Evolutionary conservation across 495 filamentous ascomycete genomes (phyloP).

Genomic region (Penicillium malachiteum): DNA sequence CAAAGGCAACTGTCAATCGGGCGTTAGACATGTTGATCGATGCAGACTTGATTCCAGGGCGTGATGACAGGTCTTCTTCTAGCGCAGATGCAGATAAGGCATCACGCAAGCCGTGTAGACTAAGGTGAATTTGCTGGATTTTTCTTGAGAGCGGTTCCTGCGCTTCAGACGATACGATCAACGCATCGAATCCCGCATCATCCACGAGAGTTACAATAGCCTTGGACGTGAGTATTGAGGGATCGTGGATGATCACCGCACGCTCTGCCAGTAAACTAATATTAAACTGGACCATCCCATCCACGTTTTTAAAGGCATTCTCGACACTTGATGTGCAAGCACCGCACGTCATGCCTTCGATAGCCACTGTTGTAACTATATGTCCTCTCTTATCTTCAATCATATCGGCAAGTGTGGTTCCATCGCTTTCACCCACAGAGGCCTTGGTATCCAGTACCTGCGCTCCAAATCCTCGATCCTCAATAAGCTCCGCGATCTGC

Average conservation of each 20-base stretch:
- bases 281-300: constrained; percentile 82
- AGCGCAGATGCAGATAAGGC: constrained; percentile 66
- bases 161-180: constrained; percentile 56
- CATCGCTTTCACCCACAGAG: constrained; percentile 10
- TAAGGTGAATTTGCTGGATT: constrained; percentile 62
- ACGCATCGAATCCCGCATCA: constrained; percentile 86
- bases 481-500: constrained; percentile 81
- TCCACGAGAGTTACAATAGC: constrained; percentile 64
- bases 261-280: constrained; percentile 91
- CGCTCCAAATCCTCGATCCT: constrained; percentile 92
- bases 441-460: constrained; percentile 59
- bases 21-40: constrained; percentile 68
- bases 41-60: constrained; percentile 70
- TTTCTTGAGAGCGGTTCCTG: constrained; percentile 35
- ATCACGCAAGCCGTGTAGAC: constrained; percentile 77
- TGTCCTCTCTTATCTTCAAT: constrained; percentile 43
- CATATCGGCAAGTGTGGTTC: constrained; percentile 19
- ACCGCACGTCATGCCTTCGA: constrained; percentile 96
- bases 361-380: constrained; percentile 73
- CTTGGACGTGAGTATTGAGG: constrained; percentile 62
- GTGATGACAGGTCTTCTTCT: constrained; percentile 62
- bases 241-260: constrained; percentile 84
- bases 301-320: constrained; percentile 71
- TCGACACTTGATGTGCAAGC: constrained; percentile 92
- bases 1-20: constrained; percentile 66